Evolutionary conservation across 2,329 filamentous ascomycete genomes (phyloP), one percentile per base, ranked within the genome.

Genomic region (Stagonosporopsis cucurbitacearum): DNA sequence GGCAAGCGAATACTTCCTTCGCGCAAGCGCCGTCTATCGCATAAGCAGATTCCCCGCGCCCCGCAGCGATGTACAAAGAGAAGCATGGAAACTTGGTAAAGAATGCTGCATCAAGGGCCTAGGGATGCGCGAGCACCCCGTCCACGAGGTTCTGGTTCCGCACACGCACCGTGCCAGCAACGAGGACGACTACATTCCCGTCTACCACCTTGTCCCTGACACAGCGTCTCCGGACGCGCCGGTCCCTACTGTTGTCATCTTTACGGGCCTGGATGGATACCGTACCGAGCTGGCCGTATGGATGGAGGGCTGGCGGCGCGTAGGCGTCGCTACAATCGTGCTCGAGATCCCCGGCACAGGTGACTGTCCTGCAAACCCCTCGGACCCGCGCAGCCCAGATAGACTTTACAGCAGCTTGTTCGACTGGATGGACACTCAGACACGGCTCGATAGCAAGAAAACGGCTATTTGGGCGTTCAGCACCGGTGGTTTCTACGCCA

Each of bases 21-120:
- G 73, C 9, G 72, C 66, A 6, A 66, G 64, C 30, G 86, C 87
- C 23, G 80, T 92, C n/a, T 88, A 90, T 73, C 83, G 89, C 48
- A 91, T 92, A 62, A 82, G 87, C 0, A 82, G 89, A 15, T 92
- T 92, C 68, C 89, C 89, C 7, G 79, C 79, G 6, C 79, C 79
- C 19, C 70, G 80, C 20, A 78, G 76, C 20, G 71, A 72, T 6
- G 74, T 77, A 45, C 80, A 92, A 73, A 82, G 84, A 61, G 71
- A 80, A 25, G 88, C 88, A 1, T 92, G 88, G 84, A 77, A 82
- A 62, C 76, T 81, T 50, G 88, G 90, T 64, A 91, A 91, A 71
- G 73, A 80, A 25, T 81, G 82, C 0, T 89, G 88, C 60, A 71
- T 85, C 44, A 85, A 85, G 67, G 88, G 80, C 0, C 60, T 82